phyloP scores from a whole-genome alignment of 805 yeast species.

The Phaffomyces antillensis region DNA sequence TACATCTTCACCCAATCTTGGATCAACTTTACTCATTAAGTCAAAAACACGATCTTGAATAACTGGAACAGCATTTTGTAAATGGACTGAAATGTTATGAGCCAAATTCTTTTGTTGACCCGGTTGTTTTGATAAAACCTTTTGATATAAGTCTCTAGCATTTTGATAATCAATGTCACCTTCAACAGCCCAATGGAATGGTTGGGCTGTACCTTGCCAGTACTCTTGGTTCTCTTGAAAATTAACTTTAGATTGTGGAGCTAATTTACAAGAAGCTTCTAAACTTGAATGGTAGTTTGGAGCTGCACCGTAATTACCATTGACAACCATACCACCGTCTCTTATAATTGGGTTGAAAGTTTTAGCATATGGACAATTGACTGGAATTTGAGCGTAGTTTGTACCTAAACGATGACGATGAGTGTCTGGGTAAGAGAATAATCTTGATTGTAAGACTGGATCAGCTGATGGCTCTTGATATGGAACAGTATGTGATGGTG shows the following conservation, averaged over 20 bases:
- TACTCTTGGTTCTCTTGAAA: slow-evolving; percentile 65
- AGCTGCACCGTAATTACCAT: slow-evolving; percentile 66
- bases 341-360: slow-evolving; percentile 66
- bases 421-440: slow-evolving; percentile 79
- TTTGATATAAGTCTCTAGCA: slow-evolving; percentile 62
- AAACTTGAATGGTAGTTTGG: slow-evolving; percentile 66
- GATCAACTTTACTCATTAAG: slow-evolving; percentile 67
- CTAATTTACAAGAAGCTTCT: slow-evolving; percentile 27
- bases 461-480: slow-evolving; percentile 79
- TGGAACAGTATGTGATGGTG: slow-evolving; percentile 81
- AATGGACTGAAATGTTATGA: slow-evolving; percentile 78
- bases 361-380: slow-evolving; percentile 68
- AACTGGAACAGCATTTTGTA: slow-evolving; percentile 55
- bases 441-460: slow-evolving; percentile 76
- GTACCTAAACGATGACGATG: slow-evolving; percentile 74
- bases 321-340: slow-evolving; percentile 71
- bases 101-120: slow-evolving; percentile 83
- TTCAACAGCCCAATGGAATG: slow-evolving; percentile 76
- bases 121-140: slow-evolving; percentile 63
- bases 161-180: slow-evolving; percentile 72
- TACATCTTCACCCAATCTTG: slow-evolving; percentile 59
- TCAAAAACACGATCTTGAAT: slow-evolving; percentile 76
- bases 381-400: slow-evolving; percentile 82
- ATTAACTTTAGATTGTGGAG: slow-evolving; percentile 18
- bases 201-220: slow-evolving; percentile 77